Base-by-base conservation (phyloP, 495 filamentous ascomycete genomes). In the Daldinia decipiens region DNA sequence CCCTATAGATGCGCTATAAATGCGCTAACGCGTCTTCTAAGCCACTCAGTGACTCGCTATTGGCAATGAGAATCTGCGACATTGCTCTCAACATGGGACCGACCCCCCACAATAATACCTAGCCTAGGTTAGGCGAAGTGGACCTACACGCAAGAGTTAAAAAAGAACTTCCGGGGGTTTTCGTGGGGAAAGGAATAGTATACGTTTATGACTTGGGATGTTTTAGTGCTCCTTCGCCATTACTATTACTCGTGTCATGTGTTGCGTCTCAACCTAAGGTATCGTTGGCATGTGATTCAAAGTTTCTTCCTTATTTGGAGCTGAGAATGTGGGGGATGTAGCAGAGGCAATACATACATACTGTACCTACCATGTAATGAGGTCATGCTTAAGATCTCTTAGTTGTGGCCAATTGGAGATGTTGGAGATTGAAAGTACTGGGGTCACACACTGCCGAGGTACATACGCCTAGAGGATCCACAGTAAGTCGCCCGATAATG, bases 31-130 rank as follows among this genome's bases (percentile, higher is more conserved):
- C 8, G 32, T 7, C 27, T 39, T 34, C 34, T 54, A 62, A 66
- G 70, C 70, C 70, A 73, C 61, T 73, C 65, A 68, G 15, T 31
- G 40, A 29, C 26, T 40, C 39, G 55, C 39, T 68, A 73, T 73
- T 73, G 65, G 27, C 60, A 64, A 72, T 72, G 32, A 34, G 15
- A 45, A 34, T 21, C 55, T 53, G 27, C 50, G 13, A 53, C 24
- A 36, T 36, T 5, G 29, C 29, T 38, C 15, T 29, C n/a, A 36
- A 56, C 53, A 13, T 31, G 31, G 53, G 26, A n/a, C 53, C 27
- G 7, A 56, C 17, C 29, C 29, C 9, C 27, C 17, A 56, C 53
- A 56, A 9, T 21, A 47, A 47, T 53, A n/a, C n/a, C n/a, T n/a
- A 52, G 26, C 50, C 50, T 53, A 53, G 50, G 24, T 53, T 1